Percentiles rank a stretch among this genome's conserved stretches.
phyloP scores from a whole-genome alignment of 768 basidiomycete genomes.

The Coprinopsis sp. region DNA sequence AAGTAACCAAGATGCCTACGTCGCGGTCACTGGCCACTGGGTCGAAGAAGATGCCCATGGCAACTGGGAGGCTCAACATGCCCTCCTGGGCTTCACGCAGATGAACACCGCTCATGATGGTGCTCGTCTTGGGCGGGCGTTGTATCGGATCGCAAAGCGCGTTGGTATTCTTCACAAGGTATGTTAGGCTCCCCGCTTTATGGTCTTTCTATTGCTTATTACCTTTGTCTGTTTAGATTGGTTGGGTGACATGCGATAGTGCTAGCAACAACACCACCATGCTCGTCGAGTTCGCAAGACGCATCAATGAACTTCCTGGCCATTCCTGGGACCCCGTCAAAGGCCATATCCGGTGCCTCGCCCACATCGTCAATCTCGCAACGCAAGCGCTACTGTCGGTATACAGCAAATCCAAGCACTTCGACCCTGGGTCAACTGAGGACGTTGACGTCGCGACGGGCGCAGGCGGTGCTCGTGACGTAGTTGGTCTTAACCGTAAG shows the following conservation, averaged over 20 bases:
- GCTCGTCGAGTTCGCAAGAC: constrained; percentile 25
- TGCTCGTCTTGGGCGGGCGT: constrained; percentile 28
- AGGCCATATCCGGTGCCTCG: constrained; percentile 3
- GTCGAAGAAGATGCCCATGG: constrained; percentile 24
- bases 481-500: constrained; percentile 2
- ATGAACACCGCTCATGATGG: constrained; percentile 38
- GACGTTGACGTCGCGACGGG: not conserved
- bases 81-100: constrained; percentile 30
- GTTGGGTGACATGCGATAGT: constrained; percentile 21
- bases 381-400: constrained; percentile 23
- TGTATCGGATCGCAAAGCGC: constrained; percentile 29
- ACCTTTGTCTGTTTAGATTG: constrained; percentile 29
- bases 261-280: constrained; percentile 34
- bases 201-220: constrained; percentile 8
- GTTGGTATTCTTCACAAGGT: constrained; percentile 28
- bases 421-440: constrained; percentile 10
- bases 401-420: constrained; percentile 22
- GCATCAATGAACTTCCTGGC: no score
- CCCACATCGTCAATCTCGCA: constrained; percentile 26
- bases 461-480: constrained; percentile 18
- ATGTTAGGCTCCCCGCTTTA: not conserved
- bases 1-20: constrained; percentile 31
- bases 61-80: constrained; percentile 25
- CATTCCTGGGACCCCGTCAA: not conserved
- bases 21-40: constrained; percentile 35